Percentiles rank a stretch among this genome's conserved stretches.
Conservation (phyloP, 345 rosid species). For the Pseudoturritis turrita region DNA sequence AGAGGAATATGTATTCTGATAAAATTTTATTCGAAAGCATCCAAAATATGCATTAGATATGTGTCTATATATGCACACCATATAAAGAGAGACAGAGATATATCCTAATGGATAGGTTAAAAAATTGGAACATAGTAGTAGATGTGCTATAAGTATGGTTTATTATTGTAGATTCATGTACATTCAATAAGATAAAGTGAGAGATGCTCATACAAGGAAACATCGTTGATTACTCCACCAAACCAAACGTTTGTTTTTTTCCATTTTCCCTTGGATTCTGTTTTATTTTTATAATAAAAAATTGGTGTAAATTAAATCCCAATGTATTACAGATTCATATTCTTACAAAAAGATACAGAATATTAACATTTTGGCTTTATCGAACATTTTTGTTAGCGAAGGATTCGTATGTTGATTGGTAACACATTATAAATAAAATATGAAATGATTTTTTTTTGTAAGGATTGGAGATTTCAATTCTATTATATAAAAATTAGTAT, state of each 20-base stretch:
- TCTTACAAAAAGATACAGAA: background rate
- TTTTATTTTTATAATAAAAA: background rate
- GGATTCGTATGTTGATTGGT: background rate
- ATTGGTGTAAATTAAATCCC: background rate
- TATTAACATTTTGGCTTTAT: background rate
- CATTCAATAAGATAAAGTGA: background rate
- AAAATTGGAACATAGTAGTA: conserved; percentile 3
- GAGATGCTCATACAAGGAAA: conserved; percentile 5
- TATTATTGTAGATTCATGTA: conserved; percentile 21
- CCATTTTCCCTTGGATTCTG: conserved; percentile 5
- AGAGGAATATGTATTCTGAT: background rate
- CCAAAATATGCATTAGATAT: background rate
- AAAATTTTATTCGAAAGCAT: background rate
- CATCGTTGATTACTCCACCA: conserved; percentile 1
- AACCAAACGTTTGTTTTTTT: conserved; percentile 7
- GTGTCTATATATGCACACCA: background rate
- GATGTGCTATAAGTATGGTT: background rate
- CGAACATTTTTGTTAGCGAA: background rate
- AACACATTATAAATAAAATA: background rate
- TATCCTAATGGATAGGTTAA: background rate
- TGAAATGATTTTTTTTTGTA: background rate
- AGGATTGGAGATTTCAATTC: background rate
- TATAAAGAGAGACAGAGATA: conserved; percentile 5
- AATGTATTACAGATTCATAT: background rate
- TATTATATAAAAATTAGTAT: too few species aligned